Conservation (phyloP, 2,329 filamentous ascomycete species). For the Cytospora chrysosperma region DNA sequence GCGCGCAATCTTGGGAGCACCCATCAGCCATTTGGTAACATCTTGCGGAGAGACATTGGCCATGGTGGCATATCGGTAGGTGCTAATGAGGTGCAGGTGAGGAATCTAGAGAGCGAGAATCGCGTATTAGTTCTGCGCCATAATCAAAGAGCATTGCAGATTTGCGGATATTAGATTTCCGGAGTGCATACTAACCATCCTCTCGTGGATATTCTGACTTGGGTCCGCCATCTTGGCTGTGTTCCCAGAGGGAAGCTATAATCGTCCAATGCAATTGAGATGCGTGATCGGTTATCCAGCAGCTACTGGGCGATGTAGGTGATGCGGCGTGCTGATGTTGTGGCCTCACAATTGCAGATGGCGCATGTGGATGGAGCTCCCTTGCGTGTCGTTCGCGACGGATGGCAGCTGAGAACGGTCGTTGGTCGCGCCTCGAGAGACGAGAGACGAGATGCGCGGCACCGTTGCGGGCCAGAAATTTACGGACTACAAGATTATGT, state of each 20-base stretch:
- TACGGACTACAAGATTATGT: slow-evolving; percentile 13
- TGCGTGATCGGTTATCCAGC: not conserved
- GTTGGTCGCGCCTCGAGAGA: slow-evolving; percentile 8
- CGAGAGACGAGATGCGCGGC: not conserved
- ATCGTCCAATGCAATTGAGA: not conserved
- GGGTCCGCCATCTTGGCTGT: slow-evolving; percentile 32
- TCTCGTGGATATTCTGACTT: slow-evolving; percentile 36
- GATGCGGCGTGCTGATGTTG: slow-evolving; percentile 6
- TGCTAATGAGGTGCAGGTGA: slow-evolving; percentile 88
- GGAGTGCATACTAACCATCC: slow-evolving; percentile 24
- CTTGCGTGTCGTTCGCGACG: slow-evolving; percentile 11
- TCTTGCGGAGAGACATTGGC: slow-evolving; percentile 71
- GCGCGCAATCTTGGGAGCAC: slow-evolving; percentile 78
- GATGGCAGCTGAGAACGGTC: slow-evolving; percentile 13
- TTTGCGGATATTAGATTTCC: not conserved
- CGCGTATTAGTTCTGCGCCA: slow-evolving; percentile 36
- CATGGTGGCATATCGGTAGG: slow-evolving; percentile 74
- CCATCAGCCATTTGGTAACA: slow-evolving; percentile 72
- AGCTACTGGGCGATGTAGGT: not conserved
- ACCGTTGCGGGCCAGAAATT: not conserved
- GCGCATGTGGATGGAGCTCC: slow-evolving; percentile 16
- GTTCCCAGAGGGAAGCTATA: slow-evolving; percentile 12
- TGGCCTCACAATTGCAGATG: slow-evolving; percentile 11
- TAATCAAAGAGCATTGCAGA: not conserved
- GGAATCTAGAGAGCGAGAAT: slow-evolving; percentile 57